phyloP scores from a whole-genome alignment of 768 basidiomycete species.

The Ramaria sp. region DNA sequence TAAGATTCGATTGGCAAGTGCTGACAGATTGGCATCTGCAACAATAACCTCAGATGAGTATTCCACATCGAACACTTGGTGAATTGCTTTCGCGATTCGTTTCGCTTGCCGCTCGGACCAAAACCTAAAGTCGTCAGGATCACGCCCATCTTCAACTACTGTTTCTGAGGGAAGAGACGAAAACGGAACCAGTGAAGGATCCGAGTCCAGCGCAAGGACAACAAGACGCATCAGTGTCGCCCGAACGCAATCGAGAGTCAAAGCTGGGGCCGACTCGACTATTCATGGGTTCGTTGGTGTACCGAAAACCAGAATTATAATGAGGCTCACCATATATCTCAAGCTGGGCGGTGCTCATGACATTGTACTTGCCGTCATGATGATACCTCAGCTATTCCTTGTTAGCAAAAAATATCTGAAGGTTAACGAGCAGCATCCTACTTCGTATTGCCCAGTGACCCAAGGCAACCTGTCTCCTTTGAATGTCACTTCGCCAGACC shows the following conservation, averaged over 20 bases:
- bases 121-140: slow-evolving; percentile 90
- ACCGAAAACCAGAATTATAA: neutral
- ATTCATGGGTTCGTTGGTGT: slow-evolving; percentile 2
- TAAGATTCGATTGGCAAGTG: slow-evolving; percentile 75
- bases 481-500: slow-evolving; percentile 59
- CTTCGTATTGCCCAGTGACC: slow-evolving; percentile 80
- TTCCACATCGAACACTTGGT: slow-evolving; percentile 81
- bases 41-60: slow-evolving; percentile 84
- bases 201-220: slow-evolving; percentile 77
- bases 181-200: slow-evolving; percentile 68
- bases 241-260: slow-evolving; percentile 59
- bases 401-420: neutral
- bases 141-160: slow-evolving; percentile 34
- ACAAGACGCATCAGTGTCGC: slow-evolving; percentile 65
- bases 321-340: slow-evolving; percentile 71
- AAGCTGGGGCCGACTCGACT: slow-evolving; percentile 61
- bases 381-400: slow-evolving; percentile 67
- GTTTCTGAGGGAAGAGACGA: slow-evolving; percentile 38
- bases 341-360: slow-evolving; percentile 74
- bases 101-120: slow-evolving; percentile 88
- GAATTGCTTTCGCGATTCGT: slow-evolving; percentile 69
- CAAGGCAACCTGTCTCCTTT: slow-evolving; percentile 75
- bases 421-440: slow-evolving; percentile 20
- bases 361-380: slow-evolving; percentile 96
- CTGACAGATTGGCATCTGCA: slow-evolving; percentile 87